Percentiles rank a stretch among this genome's conserved stretches.
phyloP scores from a whole-genome alignment of 345 rosid genomes.

The Orychophragmus violaceus region DNA sequence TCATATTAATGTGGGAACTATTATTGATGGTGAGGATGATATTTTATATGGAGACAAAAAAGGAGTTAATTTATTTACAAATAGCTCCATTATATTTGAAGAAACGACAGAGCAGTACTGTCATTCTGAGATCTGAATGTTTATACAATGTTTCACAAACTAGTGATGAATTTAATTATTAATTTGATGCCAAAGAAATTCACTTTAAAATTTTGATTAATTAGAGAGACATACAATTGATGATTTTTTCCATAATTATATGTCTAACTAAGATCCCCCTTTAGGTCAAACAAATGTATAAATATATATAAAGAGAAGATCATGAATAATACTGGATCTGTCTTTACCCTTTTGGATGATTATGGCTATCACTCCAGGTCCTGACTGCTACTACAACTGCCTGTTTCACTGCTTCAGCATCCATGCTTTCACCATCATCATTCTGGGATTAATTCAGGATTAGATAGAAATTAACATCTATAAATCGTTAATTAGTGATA shows the following conservation, averaged over 20 bases:
- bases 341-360: constrained; percentile 15
- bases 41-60: background rate
- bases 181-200: background rate
- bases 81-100: background rate
- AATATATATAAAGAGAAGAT: background rate
- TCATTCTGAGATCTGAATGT: background rate
- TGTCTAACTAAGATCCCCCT: constrained; percentile 3
- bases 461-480: background rate
- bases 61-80: background rate
- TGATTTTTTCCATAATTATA: constrained; percentile 8
- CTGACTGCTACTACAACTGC: constrained; percentile 46
- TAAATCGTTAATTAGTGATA: background rate
- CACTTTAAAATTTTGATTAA: background rate
- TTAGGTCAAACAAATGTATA: constrained; percentile 4
- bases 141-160: background rate
- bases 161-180: background rate
- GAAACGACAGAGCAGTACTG: background rate
- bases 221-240: constrained; percentile 13
- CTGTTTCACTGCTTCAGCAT: constrained; percentile 42
- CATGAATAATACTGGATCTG: background rate
- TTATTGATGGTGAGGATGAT: background rate
- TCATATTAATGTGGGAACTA: background rate
- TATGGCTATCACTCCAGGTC: constrained; percentile 34
- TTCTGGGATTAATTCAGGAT: constrained; percentile 29
- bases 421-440: constrained; percentile 31